Percentiles rank a stretch among this genome's conserved stretches.
These are phyloP conservation scores for Fusarium sp. DNA, from an alignment of 2,329 filamentous ascomycete genomes.

Conservation along the genomic window DNA sequence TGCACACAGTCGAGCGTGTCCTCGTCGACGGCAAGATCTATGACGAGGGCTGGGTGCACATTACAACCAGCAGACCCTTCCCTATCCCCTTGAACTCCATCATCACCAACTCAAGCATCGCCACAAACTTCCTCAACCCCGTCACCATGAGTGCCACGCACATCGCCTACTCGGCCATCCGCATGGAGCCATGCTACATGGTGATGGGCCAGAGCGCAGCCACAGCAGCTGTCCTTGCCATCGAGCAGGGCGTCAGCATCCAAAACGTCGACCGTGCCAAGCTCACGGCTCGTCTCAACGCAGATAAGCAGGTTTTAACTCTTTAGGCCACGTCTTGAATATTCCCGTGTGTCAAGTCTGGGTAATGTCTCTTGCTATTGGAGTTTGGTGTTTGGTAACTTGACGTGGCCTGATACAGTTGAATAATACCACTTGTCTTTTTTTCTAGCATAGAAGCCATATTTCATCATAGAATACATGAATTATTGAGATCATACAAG, in stretches of 20 bases:
- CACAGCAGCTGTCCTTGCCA: conserved; percentile 7
- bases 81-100: conserved; percentile 5
- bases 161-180: conserved; percentile 7
- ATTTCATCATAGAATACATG: background rate
- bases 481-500: background rate
- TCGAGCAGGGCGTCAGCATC: conserved; percentile 12
- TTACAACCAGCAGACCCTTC: background rate
- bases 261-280: conserved; percentile 11
- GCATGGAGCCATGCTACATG: conserved; percentile 19
- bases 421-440: background rate
- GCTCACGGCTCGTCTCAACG: background rate
- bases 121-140: conserved; percentile 14
- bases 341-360: background rate
- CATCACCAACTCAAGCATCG: conserved; percentile 1
- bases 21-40: conserved; percentile 5
- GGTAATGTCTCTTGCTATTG: background rate
- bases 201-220: conserved; percentile 16
- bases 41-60: conserved; percentile 10
- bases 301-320: conserved; percentile 1
- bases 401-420: background rate
- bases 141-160: conserved; percentile 14
- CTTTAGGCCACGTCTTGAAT: background rate
- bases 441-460: background rate
- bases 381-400: conserved; percentile 2
- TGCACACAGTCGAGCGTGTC: conserved; percentile 13